Percentiles rank a stretch among this genome's conserved stretches.
phyloP scores from a whole-genome alignment of 169 alveolate species.

The Eimeria tenella region DNA sequence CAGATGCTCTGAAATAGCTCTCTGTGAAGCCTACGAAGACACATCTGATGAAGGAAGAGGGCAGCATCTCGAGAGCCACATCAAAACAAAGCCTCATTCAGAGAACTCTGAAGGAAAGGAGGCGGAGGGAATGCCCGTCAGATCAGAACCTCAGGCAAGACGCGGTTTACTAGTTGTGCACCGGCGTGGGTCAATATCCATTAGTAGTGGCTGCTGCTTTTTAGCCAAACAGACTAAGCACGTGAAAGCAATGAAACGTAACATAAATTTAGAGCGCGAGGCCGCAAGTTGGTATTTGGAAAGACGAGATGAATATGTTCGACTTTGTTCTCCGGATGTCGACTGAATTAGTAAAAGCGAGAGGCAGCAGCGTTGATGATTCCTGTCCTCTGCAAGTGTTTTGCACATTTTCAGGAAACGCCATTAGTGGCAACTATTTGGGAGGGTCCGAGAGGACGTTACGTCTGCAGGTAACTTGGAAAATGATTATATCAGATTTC shows the following conservation, averaged over 20 bases:
- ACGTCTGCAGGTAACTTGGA: slow-evolving; percentile 59
- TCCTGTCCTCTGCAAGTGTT: too few relatives aligned
- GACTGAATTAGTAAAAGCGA: too few relatives aligned
- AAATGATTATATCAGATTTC: background rate
- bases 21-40: slow-evolving; percentile 62
- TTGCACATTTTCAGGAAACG: slow-evolving; percentile 1
- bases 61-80: background rate
- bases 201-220: too few relatives aligned
- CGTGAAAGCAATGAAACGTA: too few relatives aligned
- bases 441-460: slow-evolving; percentile 70
- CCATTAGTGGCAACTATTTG: slow-evolving; percentile 70
- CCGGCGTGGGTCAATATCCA: too few relatives aligned
- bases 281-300: too few relatives aligned
- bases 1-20: slow-evolving; percentile 54
- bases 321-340: too few relatives aligned
- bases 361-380: too few relatives aligned
- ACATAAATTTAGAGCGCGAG: too few relatives aligned
- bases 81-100: background rate
- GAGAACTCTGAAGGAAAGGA: background rate
- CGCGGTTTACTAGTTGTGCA: background rate
- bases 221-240: too few relatives aligned
- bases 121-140: background rate
- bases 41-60: slow-evolving; percentile 22
- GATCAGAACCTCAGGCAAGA: slow-evolving; percentile 11
- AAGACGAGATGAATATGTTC: too few relatives aligned